A percentile compares a stretch with the other conserved stretches of the same genome.
These are phyloP conservation scores for Hypoxylon fragiforme DNA, from an alignment of 495 filamentous ascomycete genomes.

Conservation along the genomic window DNA sequence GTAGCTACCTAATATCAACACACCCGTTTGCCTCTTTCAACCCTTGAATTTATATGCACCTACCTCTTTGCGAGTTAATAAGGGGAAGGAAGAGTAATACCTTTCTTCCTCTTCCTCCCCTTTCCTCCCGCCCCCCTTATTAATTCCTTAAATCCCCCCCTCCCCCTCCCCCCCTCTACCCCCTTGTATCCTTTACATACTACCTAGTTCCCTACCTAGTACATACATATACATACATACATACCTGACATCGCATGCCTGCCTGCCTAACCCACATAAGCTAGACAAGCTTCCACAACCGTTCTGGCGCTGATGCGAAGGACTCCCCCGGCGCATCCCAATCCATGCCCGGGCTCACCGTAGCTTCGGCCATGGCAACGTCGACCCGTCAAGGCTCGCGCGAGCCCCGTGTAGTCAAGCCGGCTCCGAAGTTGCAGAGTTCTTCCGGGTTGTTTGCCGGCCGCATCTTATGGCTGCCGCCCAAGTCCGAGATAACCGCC, in stretches of 20 bases:
- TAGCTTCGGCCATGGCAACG: constrained; percentile 14
- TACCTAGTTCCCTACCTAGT: no score
- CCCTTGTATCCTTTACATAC: not conserved
- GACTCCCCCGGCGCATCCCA: not conserved
- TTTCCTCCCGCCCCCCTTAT: not conserved
- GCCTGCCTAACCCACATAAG: not conserved
- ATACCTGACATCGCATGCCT: no score
- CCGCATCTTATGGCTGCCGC: constrained; percentile 36
- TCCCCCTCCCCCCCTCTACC: not conserved
- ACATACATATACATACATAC: no score
- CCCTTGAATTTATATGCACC: not conserved
- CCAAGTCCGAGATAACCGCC: constrained; percentile 17
- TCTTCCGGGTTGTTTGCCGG: constrained; percentile 25
- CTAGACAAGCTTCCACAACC: not conserved
- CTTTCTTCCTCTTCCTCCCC: not conserved
- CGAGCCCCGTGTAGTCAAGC: not conserved
- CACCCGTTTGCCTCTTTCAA: no score
- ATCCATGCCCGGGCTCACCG: constrained; percentile 21
- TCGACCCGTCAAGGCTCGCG: constrained; percentile 12
- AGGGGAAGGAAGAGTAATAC: not conserved
- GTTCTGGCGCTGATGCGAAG: not conserved
- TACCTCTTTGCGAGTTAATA: constrained; percentile 2
- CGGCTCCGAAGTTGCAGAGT: not conserved
- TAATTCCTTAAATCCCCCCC: no score
- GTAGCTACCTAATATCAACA: no score